Evolutionary conservation across 163 green algal genomes (phyloP), one percentile per base, ranked within the genome.

Genomic region (Chloromonas sp.): DNA sequence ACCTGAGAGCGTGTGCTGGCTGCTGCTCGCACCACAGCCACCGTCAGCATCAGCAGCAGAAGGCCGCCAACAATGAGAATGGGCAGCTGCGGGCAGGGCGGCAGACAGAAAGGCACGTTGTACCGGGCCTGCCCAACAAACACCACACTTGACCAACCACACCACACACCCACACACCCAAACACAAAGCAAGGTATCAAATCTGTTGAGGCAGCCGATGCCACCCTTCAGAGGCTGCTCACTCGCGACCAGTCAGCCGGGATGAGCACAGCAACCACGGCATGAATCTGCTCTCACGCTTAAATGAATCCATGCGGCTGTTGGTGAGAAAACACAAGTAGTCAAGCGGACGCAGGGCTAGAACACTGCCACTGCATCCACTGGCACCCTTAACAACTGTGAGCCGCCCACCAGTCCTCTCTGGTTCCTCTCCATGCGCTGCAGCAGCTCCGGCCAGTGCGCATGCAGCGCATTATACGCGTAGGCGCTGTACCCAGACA

Each of bases 11-110:
- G 11, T 36, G 71, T 14, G 71, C 71, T 79, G 71, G 71, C 71
- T 14, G 71, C 87, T 59, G 89, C 89, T 1, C 89, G 82, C 1
- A 91, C 60, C 1, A 92, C 84, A 2, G 89, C 88, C 13, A 88
- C 84, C n/a, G 87, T 59, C 61, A 91, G 70, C n/a, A 92, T 83
- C 36, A 92, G 86, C 74, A 83, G 61, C 71, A 91, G 66, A 78
- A 92, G 71, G 0, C 62, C 61, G 62, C 82, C 83, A 0, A 92
- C 58, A 0, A 86, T 81, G 1, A 92, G 74, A 14, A 84, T 60
- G 3, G 89, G 89, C 60, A 79, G 13, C 71, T 79, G 71, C 11
- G 71, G 71, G 14, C 5, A 76, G 66, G 5, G 66, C 66, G 8
- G 36, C 36, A 36, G 36, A 36, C 36, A 36, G 36, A 36, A 36